Base-by-base conservation (phyloP, 139 green algal species). In the Pleodorina starrii region DNA sequence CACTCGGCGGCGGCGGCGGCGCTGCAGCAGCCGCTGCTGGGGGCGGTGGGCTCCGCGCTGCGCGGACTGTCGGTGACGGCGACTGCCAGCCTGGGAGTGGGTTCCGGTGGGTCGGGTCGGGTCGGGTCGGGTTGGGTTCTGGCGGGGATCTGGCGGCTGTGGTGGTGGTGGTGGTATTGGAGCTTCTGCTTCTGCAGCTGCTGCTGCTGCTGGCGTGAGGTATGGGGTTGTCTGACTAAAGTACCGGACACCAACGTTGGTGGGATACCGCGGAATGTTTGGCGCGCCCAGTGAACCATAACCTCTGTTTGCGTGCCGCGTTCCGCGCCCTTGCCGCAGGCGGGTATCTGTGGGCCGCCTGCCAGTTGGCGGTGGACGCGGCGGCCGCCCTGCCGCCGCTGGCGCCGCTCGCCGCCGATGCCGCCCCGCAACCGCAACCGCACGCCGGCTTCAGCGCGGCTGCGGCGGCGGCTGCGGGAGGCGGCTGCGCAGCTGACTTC, bases 21-120 rank as follows among this genome's bases (percentile, higher is more conserved):
- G 57, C 38, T 86, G 57, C 79, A 74, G 57, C n/a, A 5, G 6
- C 51, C 54, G 38, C 57, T 86, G 35, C 38, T 86, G 79, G 40
- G 29, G 9, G 79, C 79, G 9, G 59, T 86, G 59, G 19, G 9
- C 9, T 60, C 57, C 9, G 57, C 79, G 79, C 79, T 86, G 79
- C 57, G 23, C 2, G 57, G 57, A 0, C 57, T 86, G 38, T 25
- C 57, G 35, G 79, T 86, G 50, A 71, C 50, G 27, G 46, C 57
- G 32, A 11, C 76, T 5, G 48, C 19, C n/a, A 84, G 76, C 76
- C 50, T 84, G 46, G 48, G 46, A 3, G 10, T 68, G 29, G 75
- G 46, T 5, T 27, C 44, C 4, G 75, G 75, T 66, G 46, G 29
- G 40, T 76, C 6, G 19, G 63, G 11, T 57, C 11, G 48, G 10